A percentile compares a stretch with the other conserved stretches of the same genome.
phyloP scores from a whole-genome alignment of 179 eudicot species.

The Amaranthus tricolor region DNA sequence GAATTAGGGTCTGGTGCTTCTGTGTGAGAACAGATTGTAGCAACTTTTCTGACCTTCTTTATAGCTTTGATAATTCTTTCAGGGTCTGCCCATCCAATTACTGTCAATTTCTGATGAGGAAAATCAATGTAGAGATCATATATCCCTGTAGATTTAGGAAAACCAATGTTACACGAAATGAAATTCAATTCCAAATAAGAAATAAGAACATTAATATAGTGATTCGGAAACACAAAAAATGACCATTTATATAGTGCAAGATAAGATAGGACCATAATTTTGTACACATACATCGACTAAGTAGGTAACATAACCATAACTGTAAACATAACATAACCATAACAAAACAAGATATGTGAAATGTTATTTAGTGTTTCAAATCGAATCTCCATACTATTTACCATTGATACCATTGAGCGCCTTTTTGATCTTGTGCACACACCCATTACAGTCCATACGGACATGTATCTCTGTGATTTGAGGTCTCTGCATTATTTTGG shows the following conservation, averaged over 20 bases:
- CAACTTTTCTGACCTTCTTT: constrained; percentile 71
- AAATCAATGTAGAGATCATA: constrained; percentile 65
- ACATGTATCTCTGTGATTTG: constrained; percentile 73
- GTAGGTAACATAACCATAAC: no score
- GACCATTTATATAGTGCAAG: no score
- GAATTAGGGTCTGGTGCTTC: constrained; percentile 50
- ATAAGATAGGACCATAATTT: no score
- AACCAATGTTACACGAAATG: no score
- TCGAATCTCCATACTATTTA: constrained; percentile 22
- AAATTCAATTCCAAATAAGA: no score
- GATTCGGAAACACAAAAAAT: no score
- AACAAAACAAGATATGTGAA: no score
- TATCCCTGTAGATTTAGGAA: constrained; percentile 49
- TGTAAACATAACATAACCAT: no score
- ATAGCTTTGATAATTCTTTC: constrained; percentile 75
- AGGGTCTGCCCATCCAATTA: constrained; percentile 82
- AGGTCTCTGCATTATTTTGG: constrained; percentile 62
- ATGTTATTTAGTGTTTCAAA: no score
- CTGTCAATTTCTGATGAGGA: constrained; percentile 65
- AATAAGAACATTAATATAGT: no score
- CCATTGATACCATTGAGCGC: constrained; percentile 72
- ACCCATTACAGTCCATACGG: constrained; percentile 90
- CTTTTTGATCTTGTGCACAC: constrained; percentile 90
- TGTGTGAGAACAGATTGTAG: constrained; percentile 67
- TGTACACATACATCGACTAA: no score